These are phyloP conservation scores for Achaetomiella virescens DNA, from an alignment of 495 filamentous ascomycete genomes.

Conservation along the genomic window DNA sequence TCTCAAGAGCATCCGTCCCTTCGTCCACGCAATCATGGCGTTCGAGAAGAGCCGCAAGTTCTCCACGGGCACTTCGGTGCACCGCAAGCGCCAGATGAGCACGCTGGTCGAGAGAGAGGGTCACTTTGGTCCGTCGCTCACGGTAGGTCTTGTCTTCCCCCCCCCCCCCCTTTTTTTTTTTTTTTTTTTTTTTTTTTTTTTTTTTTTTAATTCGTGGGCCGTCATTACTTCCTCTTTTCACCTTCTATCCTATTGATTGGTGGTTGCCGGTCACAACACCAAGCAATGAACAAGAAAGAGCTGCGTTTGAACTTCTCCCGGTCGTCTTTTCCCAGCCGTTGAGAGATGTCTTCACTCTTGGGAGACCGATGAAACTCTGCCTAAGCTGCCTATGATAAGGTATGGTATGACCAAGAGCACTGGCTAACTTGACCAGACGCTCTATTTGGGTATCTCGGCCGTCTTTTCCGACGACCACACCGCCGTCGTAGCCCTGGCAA, in stretches of 20 bases:
- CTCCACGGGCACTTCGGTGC: slow-evolving; percentile 36
- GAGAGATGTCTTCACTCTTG: too few relatives aligned
- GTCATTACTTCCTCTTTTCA: too few relatives aligned
- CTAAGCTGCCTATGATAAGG: too few relatives aligned
- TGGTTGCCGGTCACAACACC: too few relatives aligned
- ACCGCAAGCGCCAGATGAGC: slow-evolving; percentile 42
- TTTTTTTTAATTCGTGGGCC: too few relatives aligned
- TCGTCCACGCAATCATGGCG: slow-evolving; percentile 30
- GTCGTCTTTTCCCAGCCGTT: too few relatives aligned
- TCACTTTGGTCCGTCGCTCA: slow-evolving; percentile 38
- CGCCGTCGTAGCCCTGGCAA: slow-evolving; percentile 56
- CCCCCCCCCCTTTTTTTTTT: neutral
- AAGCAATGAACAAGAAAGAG: too few relatives aligned
- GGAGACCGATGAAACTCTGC: too few relatives aligned
- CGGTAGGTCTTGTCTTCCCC: slow-evolving; percentile 27
- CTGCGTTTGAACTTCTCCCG: too few relatives aligned
- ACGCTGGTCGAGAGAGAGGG: slow-evolving; percentile 40
- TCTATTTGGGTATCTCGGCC: slow-evolving; percentile 59
- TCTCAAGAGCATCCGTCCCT: slow-evolving; percentile 17
- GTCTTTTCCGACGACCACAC: slow-evolving; percentile 44
- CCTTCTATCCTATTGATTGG: too few relatives aligned
- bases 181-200: too few relatives aligned
- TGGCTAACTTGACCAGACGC: slow-evolving; percentile 42
- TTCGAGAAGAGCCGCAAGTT: slow-evolving; percentile 37
- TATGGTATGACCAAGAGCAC: too few relatives aligned